Base-by-base conservation (phyloP, 768 basidiomycete species). In the Lentinula sp. region DNA sequence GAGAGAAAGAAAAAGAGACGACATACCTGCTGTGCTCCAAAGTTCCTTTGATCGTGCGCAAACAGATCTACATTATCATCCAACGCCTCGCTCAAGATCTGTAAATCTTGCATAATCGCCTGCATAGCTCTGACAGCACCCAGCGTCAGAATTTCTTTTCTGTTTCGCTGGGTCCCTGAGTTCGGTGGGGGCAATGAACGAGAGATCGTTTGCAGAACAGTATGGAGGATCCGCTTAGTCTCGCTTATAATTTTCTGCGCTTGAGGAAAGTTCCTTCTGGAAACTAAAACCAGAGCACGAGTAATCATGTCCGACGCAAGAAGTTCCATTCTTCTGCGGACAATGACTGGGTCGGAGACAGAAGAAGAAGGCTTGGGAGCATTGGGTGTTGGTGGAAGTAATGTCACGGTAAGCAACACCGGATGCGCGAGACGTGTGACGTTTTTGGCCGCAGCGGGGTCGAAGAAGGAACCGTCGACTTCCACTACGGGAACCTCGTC, bases 301-400 rank as follows among this genome's bases (percentile, higher is more conserved):
- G 95, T 95, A 70, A 98, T 94, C 94, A 98, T 98, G 73, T 98
- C 97, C 31, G 89, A 91, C 28, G 94, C 91, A 42, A 98, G 83
- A 4, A 99, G 84, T 77, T 99, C 97, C 94, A 98, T 97, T 23
- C 96, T 79, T 42, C 97, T 81, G 31, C 97, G 86, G 31, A 96
- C 91, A 66, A 99, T 95, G 56, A 89, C 85, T 0, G 94, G 88
- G 69, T 96, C 93, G 0, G 91, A 91, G 3, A 75, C 75, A 5
- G 76, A 71, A 39, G 81, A 75, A 1, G 78, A 78, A 34, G 83
- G 77, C 52, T 68, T 70, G 2, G 79, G 75, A 11, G 70, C 68
- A 16, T 69, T 57, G 59, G 65, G 74, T 16, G 70, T 65, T 54
- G 77, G 75, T 0, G 95, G 95, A 10, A 95, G 76, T 53, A 98